phyloP scores from a whole-genome alignment of 345 rosid genomes.

The Ceriops tagal region DNA sequence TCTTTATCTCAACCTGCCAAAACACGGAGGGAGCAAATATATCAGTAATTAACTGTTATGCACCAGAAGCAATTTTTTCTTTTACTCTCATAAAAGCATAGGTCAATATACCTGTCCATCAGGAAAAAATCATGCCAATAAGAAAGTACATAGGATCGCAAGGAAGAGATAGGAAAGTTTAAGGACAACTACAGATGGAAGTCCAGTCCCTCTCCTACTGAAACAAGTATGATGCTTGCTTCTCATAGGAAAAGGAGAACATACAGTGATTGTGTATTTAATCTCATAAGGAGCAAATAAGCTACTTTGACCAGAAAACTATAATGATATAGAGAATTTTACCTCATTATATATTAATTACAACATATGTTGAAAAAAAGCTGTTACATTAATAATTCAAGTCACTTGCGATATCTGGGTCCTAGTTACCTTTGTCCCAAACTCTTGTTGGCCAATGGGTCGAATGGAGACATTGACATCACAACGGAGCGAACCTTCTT shows the following conservation, averaged over 20 bases:
- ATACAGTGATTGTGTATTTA: too few species aligned
- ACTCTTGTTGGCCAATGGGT: slow-evolving; percentile 70
- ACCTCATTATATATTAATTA: not conserved
- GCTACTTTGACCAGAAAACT: not conserved
- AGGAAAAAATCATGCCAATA: not conserved
- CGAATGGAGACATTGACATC: slow-evolving; percentile 95
- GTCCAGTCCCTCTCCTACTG: too few species aligned
- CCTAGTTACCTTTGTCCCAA: slow-evolving; percentile 76
- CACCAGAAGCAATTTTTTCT: not conserved
- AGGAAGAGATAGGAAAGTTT: too few species aligned
- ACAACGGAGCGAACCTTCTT: slow-evolving; percentile 94
- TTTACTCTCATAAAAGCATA: not conserved
- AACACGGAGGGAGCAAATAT: slow-evolving; percentile 7
- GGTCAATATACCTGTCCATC: not conserved
- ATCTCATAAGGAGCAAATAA: too few species aligned
- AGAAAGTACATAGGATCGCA: not conserved
- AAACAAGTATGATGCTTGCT: too few species aligned
- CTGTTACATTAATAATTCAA: not conserved
- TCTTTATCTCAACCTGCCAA: slow-evolving; percentile 88
- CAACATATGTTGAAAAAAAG: slow-evolving; percentile 1
- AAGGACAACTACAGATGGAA: too few species aligned
- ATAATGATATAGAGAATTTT: slow-evolving; percentile 5
- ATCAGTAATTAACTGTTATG: slow-evolving; percentile 12
- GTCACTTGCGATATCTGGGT: not conserved
- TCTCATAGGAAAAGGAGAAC: too few species aligned